Percentiles rank a stretch among this genome's conserved stretches.
phyloP scores from a whole-genome alignment of 2,329 filamentous ascomycete species.

The Escovopsis sp. region DNA sequence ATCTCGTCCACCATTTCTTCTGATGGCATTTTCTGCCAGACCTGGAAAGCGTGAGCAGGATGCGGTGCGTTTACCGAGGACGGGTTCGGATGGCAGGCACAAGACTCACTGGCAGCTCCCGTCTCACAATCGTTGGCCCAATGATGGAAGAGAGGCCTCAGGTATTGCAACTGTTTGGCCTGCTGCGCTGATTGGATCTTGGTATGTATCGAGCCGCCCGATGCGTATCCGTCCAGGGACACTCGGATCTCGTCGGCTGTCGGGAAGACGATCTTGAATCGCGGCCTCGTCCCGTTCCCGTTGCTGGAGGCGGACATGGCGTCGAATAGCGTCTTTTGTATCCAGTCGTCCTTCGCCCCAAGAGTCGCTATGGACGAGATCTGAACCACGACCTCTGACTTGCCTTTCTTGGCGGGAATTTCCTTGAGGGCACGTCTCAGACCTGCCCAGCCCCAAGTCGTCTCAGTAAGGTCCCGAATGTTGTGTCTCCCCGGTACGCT shows the following conservation, averaged over 20 bases:
- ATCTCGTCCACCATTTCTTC: slow-evolving; percentile 41
- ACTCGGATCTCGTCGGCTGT: slow-evolving; percentile 62
- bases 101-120: too few species aligned
- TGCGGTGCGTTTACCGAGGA: too few species aligned
- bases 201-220: slow-evolving; percentile 68
- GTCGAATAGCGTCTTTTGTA: slow-evolving; percentile 47
- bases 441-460: slow-evolving; percentile 64
- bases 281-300: slow-evolving; percentile 20
- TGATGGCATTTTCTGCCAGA: slow-evolving; percentile 8
- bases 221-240: slow-evolving; percentile 63
- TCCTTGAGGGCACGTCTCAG: slow-evolving; percentile 42
- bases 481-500: slow-evolving; percentile 59
- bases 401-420: slow-evolving; percentile 29
- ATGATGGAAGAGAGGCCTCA: slow-evolving; percentile 55
- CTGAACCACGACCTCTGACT: slow-evolving; percentile 42
- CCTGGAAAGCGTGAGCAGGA: slow-evolving; percentile 9
- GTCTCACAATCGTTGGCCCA: slow-evolving; percentile 50
- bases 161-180: slow-evolving; percentile 55
- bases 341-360: slow-evolving; percentile 55
- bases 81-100: too few species aligned
- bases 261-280: slow-evolving; percentile 64
- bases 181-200: slow-evolving; percentile 58
- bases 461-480: slow-evolving; percentile 28
- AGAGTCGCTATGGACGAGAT: slow-evolving; percentile 74
- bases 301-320: slow-evolving; percentile 23